These are phyloP conservation scores for Backusella liffmaniae DNA, from an alignment of 192 early-diverging fungal genomes.

Conservation along the genomic window DNA sequence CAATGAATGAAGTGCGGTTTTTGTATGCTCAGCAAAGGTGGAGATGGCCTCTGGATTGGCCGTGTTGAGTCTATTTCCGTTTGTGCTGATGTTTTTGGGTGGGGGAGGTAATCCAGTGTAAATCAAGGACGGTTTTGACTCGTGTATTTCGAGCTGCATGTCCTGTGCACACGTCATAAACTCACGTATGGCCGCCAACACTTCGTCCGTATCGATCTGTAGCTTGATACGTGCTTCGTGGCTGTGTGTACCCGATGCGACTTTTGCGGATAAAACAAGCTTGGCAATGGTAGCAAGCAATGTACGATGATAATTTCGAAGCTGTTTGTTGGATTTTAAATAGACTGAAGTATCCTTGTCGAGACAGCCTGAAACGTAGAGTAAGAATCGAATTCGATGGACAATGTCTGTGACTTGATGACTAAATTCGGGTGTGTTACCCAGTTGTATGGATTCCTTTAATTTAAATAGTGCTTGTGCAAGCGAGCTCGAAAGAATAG, in stretches of 20 bases:
- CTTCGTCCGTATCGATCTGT: conserved; percentile 56
- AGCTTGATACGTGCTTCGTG: conserved; percentile 71
- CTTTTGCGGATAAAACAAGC: conserved; percentile 68
- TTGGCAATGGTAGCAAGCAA: conserved; percentile 71
- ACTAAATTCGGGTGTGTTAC: neutral
- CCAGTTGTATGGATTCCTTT: conserved; percentile 36
- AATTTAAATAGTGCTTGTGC: conserved; percentile 54
- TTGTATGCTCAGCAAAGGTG: neutral
- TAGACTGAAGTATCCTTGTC: conserved; percentile 54
- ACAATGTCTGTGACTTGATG: conserved; percentile 54
- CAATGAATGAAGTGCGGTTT: neutral
- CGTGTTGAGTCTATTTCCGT: neutral
- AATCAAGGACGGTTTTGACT: conserved; percentile 16
- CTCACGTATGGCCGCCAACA: conserved; percentile 60
- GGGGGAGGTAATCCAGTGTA: conserved; percentile 8
- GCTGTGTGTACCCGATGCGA: conserved; percentile 62
- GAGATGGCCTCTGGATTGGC: conserved; percentile 8
- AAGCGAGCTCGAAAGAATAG: conserved; percentile 46
- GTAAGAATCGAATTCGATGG: conserved; percentile 66
- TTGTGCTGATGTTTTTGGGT: neutral
- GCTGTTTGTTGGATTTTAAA: conserved; percentile 38
- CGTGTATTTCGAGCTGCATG: conserved; percentile 28
- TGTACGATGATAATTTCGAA: conserved; percentile 32
- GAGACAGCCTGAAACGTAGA: conserved; percentile 59
- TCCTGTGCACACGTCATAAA: conserved; percentile 61